Conservation (phyloP, 306 rosid species). For the Benincasa hispida region DNA sequence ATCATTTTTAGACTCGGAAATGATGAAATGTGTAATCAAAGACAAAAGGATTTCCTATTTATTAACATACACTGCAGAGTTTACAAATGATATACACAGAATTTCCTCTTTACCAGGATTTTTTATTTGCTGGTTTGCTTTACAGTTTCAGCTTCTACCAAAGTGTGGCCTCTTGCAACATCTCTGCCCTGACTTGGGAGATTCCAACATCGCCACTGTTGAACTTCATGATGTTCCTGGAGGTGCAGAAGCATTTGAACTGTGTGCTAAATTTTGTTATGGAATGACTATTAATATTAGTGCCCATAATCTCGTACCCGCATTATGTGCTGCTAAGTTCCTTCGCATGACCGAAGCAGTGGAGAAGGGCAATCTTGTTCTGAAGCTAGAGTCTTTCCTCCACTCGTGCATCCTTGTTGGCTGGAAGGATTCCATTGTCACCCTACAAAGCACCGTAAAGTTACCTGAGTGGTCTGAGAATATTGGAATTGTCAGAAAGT, state of each 20-base stretch:
- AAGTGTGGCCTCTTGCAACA: slow-evolving; percentile 73
- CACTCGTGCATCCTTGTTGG: slow-evolving; percentile 79
- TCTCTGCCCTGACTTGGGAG: slow-evolving; percentile 47
- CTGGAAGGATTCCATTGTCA: slow-evolving; percentile 78
- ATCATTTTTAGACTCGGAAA: not conserved
- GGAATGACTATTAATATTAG: slow-evolving; percentile 77
- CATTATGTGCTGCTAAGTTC: slow-evolving; percentile 74
- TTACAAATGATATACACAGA: not conserved
- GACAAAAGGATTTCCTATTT: not conserved
- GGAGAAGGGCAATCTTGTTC: slow-evolving; percentile 69
- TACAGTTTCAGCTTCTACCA: slow-evolving; percentile 75
- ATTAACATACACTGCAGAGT: not conserved
- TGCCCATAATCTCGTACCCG: slow-evolving; percentile 65
- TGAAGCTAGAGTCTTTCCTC: slow-evolving; percentile 84
- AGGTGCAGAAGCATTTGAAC: slow-evolving; percentile 83
- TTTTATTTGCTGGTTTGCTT: not conserved
- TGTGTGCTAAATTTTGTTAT: slow-evolving; percentile 85
- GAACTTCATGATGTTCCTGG: slow-evolving; percentile 87
- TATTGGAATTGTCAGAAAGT: slow-evolving; percentile 80
- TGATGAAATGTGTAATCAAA: not conserved
- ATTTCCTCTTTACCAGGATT: not conserved
- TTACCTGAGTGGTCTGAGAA: slow-evolving; percentile 85
- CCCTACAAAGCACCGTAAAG: slow-evolving; percentile 58
- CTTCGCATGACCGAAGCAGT: slow-evolving; percentile 70
- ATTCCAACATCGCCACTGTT: slow-evolving; percentile 31